Evolutionary conservation across 345 rosid genomes (phyloP).

Genomic region (Raphanus raphanistrum): DNA sequence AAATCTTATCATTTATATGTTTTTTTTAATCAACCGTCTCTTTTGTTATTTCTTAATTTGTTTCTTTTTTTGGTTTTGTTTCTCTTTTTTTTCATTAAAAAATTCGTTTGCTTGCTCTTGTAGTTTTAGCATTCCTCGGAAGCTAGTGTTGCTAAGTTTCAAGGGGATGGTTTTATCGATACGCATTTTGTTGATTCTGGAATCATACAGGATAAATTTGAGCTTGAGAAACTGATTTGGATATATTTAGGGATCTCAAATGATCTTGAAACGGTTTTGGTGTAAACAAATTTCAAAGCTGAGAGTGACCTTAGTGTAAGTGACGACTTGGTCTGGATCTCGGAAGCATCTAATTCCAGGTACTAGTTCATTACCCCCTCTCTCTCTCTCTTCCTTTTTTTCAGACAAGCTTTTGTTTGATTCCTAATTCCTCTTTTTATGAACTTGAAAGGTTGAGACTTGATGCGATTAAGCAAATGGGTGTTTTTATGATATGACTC

Average conservation of each 20-base stretch:
- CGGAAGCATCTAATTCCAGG: constrained; percentile 23
- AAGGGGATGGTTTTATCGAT: constrained; percentile 1
- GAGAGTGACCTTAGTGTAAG: constrained; percentile 27
- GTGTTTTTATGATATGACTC: constrained; percentile 53
- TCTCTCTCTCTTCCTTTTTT: not conserved
- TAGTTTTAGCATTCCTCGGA: constrained; percentile 8
- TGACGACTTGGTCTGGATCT: constrained; percentile 19
- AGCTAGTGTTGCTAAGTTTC: not conserved
- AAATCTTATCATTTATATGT: constrained; percentile 5
- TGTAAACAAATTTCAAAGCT: constrained; percentile 11
- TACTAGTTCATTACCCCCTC: not conserved
- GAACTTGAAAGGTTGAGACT: constrained; percentile 2
- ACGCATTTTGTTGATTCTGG: constrained; percentile 22
- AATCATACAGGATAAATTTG: not conserved
- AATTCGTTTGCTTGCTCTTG: constrained; percentile 12
- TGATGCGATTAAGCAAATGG: constrained; percentile 49
- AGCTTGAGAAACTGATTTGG: constrained; percentile 13
- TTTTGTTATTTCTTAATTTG: constrained; percentile 14
- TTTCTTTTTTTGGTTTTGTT: constrained; percentile 1
- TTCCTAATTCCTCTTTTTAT: constrained; percentile 1
- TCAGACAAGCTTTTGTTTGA: constrained; percentile 1
- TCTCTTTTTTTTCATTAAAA: not conserved
- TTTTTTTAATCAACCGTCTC: not conserved
- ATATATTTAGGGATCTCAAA: constrained; percentile 13
- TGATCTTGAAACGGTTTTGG: not conserved